Base-by-base conservation (phyloP, 495 filamentous ascomycete species). In the Copromyces sp. region DNA sequence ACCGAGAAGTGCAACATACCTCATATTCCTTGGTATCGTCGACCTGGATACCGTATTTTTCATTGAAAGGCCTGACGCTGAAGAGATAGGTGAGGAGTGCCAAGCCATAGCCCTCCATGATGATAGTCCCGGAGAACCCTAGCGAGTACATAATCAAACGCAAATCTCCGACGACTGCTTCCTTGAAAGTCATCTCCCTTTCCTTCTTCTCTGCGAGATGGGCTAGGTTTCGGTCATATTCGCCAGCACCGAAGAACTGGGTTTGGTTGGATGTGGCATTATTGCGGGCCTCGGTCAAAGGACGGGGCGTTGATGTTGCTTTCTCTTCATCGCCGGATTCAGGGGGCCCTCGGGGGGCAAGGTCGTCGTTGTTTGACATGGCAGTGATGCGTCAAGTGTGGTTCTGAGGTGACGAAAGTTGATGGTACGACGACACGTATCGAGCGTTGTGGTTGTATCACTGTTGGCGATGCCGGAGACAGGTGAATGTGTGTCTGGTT, bases 1-100 rank as follows among this genome's bases (percentile, higher is more conserved):
- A 35, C 29, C 3, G 29, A 65, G 53, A 9, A 65, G 29, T 65
- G 29, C 53, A 35, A 65, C 29, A 65, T 69, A 80, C 80, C 69
- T 80, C 75, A 42, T 75, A 72, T 17, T 79, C 75, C 17, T 77
- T 73, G 32, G 76, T 32, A 2, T 8, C 11, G 37, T 17, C 32
- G 14, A 39, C 12, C 4, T 5, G 20, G 16, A 82, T 77, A 38
- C 90, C 90, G 74, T 88, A 92, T 69, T 88, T 87, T 42, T 78
- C 76, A 73, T 89, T 89, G 84, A 91, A 92, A 71, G 75, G 72
- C 0, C 73, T 71, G 39, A 80, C 81, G 37, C 76, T 78, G 69
- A 79, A 79, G 53, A 85, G 80, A 70, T 79, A 80, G 47, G 79
- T 80, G 74, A 87, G 79, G 69, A 87, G 78, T 70, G 80, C 83